Base-by-base conservation (phyloP, 441 rosid genomes). In the Syzygium syzygioides region DNA sequence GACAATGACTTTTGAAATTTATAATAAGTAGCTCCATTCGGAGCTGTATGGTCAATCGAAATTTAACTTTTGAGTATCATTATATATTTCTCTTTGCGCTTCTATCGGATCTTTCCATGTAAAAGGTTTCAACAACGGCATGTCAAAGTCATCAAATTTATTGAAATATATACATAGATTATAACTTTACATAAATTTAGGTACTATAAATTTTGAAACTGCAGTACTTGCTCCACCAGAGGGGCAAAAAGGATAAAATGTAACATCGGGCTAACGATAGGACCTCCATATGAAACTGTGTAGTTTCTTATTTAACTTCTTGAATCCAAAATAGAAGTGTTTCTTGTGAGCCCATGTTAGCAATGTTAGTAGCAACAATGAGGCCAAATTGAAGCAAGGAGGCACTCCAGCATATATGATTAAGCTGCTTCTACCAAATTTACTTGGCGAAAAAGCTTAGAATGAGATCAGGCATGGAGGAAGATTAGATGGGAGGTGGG, bases 21-120 rank as follows among this genome's bases (percentile, higher is more conserved):
- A 71, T 71, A 71, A 71, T 71, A 71, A 13, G 8, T 0, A 19
- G 50, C 80, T 71, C 4, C 13, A 0, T 0, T 12, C 2, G 50
- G 50, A 71, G 9, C 9, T 71, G 1, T 10, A 71, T 71, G 50
- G 37, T 71, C 9, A 71, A 71, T 71, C 50, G 15, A 37, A 71
- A 71, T 71, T 71, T 71, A 50, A 71, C 50, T 71, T 71, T 71
- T 19, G 3, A 71, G 0, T 37, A 3, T 71, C 0, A 4, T 0
- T 37, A 19, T 37, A 10, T 34, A 37, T 20, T 37, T 34, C 14
- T 71, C 9, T 71, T 1, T 0, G 14, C 1, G 1, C 50, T 37
- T 37, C 1, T 71, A 37, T 71, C 28, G 11, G 0, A 34, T 68
- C 4, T 34, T 34, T 34, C 2, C 28, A 68, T 66, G 45, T 0